Evolutionary conservation across 331 rosid genomes (phyloP), one percentile per base, ranked within the genome.

Genomic region (Erythrophleum ivorense): DNA sequence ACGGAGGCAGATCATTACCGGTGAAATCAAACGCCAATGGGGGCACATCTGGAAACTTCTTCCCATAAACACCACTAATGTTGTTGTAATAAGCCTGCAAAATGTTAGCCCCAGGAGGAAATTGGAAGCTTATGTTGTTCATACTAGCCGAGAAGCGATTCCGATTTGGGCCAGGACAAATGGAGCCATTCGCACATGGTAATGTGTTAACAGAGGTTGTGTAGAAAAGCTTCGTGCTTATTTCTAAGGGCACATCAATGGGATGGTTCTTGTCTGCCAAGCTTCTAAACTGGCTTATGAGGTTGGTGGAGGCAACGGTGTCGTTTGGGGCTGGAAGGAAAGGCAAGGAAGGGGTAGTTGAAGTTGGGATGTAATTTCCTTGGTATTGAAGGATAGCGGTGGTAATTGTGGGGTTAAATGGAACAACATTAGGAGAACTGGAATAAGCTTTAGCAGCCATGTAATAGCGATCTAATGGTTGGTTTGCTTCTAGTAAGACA

Each of bases 11-110:
- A 7, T 63, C 41, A 0, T 85, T 84, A 0, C 55, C 85, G 0
- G 91, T 88, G 38, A 70, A 88, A 41, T 88, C 60, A 10, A 74
- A 88, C 11, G 24, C 9, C 50, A 36, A 1, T 0, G 91, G 89
- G 0, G 91, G 91, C 4, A 24, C 41, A 3, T n/a, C 36, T 0
- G 88, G 91, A 36, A 85, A 88, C 15, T 59, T 59, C 6, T 59
- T 16, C 38, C 31, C 10, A 24, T 24, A 24, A 24, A 24, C 29
- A 24, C 29, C 29, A 1, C 29, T 24, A 24, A 24, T 1, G 29
- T 24, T 24, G 29, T 24, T 24, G 29, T 24, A 24, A 24, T 24
- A 24, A 24, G 29, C 29, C 29, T 24, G 10, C 38, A 59, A 59
- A 9, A 59, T 59, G 66, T 59, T 24, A 59, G 14, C 7, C 6